Evolutionary conservation across 495 filamentous ascomycete species (phyloP).

Genomic region (Aspergillus panamensis): DNA sequence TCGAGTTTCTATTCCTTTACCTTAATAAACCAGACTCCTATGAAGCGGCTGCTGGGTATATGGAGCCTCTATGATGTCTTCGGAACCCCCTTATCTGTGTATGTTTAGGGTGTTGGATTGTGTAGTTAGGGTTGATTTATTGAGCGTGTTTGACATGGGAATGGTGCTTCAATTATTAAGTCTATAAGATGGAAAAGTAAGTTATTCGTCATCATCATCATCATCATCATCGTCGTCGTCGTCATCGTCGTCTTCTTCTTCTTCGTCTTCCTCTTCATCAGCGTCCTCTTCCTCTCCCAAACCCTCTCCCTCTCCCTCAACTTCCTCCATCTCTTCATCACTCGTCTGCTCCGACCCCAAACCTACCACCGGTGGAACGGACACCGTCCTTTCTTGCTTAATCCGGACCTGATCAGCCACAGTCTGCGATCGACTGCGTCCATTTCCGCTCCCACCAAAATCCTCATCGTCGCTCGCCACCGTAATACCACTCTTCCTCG

Average conservation of each 20-base stretch:
- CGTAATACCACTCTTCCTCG: slow-evolving; percentile 24
- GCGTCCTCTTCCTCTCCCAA: slow-evolving; percentile 1
- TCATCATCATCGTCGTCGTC: slow-evolving; percentile 7
- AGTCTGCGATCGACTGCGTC: background rate
- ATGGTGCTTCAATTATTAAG: no score
- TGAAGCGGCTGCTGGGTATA: no score
- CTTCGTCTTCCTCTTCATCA: background rate
- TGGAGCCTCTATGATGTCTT: no score
- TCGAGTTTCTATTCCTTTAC: no score
- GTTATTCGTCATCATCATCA: background rate
- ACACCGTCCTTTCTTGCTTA: slow-evolving; percentile 23
- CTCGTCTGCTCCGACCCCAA: background rate
- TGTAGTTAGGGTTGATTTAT: background rate
- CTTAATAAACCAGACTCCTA: no score
- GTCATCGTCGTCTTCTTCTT: slow-evolving; percentile 8
- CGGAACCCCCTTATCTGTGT: no score
- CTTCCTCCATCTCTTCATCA: background rate
- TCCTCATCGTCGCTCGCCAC: slow-evolving; percentile 27
- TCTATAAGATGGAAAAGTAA: background rate
- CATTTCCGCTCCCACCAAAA: slow-evolving; percentile 6
- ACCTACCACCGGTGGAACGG: background rate
- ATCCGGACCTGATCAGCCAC: slow-evolving; percentile 14
- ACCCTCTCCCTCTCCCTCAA: background rate
- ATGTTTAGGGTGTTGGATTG: no score
- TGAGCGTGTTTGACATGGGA: no score